Percentiles rank a stretch among this genome's conserved stretches.
Evolutionary conservation across 108 stramenopile species (phyloP).

Genomic region (Pelagomonas calceolata): DNA sequence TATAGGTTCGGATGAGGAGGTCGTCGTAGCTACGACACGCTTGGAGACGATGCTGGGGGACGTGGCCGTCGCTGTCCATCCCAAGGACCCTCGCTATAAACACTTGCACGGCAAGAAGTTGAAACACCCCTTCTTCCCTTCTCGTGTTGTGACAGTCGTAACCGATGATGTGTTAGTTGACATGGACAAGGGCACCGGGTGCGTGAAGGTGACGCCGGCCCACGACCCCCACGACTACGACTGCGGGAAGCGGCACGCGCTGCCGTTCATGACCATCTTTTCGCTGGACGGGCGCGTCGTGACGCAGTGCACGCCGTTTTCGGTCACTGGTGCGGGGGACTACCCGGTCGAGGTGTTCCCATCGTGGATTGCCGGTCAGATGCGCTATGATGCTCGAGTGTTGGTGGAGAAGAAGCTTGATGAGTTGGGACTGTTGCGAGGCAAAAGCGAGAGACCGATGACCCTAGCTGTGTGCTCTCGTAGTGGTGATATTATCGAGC

Average conservation of each 20-base stretch:
- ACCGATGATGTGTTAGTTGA: conserved; percentile 84
- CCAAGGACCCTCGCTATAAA: conserved; percentile 89
- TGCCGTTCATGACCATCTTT: conserved; percentile 83
- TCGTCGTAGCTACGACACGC: conserved; percentile 97
- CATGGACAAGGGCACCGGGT: conserved; percentile 97
- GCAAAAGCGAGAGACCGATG: conserved; percentile 94
- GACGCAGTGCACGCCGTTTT: conserved; percentile 26
- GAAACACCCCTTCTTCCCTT: conserved; percentile 84
- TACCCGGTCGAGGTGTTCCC: background rate
- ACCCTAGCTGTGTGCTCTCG: conserved; percentile 87
- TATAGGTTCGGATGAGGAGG: conserved; percentile 73
- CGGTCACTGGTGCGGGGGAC: background rate
- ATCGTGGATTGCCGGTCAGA: conserved; percentile 80
- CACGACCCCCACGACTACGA: conserved; percentile 99
- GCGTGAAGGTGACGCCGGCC: conserved; percentile 97
- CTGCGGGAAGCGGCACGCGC: conserved; percentile 85
- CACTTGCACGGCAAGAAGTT: conserved; percentile 90
- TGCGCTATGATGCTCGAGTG: conserved; percentile 93
- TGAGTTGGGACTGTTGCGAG: conserved; percentile 78
- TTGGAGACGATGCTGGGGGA: conserved; percentile 98
- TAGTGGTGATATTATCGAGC: conserved; percentile 95
- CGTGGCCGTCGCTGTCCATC: conserved; percentile 95
- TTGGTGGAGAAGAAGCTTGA: conserved; percentile 88
- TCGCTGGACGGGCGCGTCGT: conserved; percentile 83
- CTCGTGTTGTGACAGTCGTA: conserved; percentile 81